Conservation (phyloP, 2,329 filamentous ascomycete genomes). For the Anthostomella pinea region DNA sequence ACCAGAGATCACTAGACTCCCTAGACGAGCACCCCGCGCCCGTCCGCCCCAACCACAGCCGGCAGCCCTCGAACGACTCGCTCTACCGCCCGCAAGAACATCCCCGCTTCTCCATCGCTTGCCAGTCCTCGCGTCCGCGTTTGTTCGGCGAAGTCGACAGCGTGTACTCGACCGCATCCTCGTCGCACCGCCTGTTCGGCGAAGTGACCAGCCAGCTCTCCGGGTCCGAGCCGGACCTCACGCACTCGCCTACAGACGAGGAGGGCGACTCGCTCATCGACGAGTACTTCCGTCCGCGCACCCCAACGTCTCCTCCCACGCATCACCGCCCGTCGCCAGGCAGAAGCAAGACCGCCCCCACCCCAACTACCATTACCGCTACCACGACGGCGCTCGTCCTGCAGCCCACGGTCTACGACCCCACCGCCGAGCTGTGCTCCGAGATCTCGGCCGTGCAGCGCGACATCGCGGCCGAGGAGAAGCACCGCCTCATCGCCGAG, state of each 20-base stretch:
- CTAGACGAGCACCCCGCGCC: slow-evolving; percentile 19
- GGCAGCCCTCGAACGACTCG: slow-evolving; percentile 24
- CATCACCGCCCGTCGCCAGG: slow-evolving; percentile 2
- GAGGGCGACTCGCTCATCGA: slow-evolving; percentile 25
- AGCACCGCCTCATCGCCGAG: slow-evolving; percentile 54
- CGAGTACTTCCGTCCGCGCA: slow-evolving; percentile 31
- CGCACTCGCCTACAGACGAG: slow-evolving; percentile 30
- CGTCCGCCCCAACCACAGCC: slow-evolving; percentile 20
- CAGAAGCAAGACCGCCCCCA: slow-evolving; percentile 18
- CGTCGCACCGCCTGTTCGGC: slow-evolving; percentile 29
- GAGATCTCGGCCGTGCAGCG: slow-evolving; percentile 58
- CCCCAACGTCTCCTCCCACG: slow-evolving; percentile 22
- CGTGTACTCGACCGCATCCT: slow-evolving; percentile 23
- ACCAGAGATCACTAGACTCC: slow-evolving; percentile 19
- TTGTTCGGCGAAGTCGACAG: slow-evolving; percentile 32
- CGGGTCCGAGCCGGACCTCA: slow-evolving; percentile 30
- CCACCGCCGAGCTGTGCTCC: slow-evolving; percentile 38
- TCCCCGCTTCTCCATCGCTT: slow-evolving; percentile 21
- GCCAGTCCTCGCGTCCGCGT: slow-evolving; percentile 22
- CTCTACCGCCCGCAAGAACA: slow-evolving; percentile 14
- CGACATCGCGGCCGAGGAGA: slow-evolving; percentile 54
- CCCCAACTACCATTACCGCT: no score
- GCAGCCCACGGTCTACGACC: slow-evolving; percentile 57
- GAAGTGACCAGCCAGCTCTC: slow-evolving; percentile 26
- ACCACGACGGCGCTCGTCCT: slow-evolving; percentile 43